These are phyloP conservation scores for Colletotrichum costaricense DNA, from an alignment of 2,329 filamentous ascomycete species.

Conservation along the genomic window DNA sequence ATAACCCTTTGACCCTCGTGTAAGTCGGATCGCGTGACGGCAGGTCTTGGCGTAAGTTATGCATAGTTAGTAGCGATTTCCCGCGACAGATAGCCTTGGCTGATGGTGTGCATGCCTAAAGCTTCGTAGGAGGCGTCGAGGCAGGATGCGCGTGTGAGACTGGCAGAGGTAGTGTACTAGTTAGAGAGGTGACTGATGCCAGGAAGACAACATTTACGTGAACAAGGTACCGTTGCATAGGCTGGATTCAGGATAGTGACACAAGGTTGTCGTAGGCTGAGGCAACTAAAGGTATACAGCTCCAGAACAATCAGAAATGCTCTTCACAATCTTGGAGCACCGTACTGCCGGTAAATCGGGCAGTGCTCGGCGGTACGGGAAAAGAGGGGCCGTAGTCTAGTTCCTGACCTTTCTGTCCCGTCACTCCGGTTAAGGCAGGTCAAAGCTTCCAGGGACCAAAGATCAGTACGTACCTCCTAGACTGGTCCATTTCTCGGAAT, in stretches of 20 bases:
- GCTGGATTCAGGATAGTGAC: neutral
- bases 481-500: neutral
- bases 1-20: neutral
- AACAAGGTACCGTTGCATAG: neutral
- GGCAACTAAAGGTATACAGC: neutral
- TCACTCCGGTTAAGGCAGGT: constrained; percentile 23
- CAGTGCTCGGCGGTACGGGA: neutral
- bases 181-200: neutral
- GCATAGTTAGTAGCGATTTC: neutral
- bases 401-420: constrained; percentile 9
- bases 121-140: neutral
- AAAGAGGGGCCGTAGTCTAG: constrained; percentile 24
- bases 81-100: constrained; percentile 23
- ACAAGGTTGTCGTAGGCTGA: neutral
- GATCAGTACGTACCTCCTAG: neutral
- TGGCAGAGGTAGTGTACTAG: neutral
- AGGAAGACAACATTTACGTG: neutral
- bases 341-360: neutral
- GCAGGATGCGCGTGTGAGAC: constrained; percentile 1
- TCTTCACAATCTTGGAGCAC: neutral
- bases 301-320: neutral
- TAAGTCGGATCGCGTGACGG: constrained; percentile 2
- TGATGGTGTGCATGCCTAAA: constrained; percentile 26
- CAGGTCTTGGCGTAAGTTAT: neutral
- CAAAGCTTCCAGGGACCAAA: neutral